Conservation (phyloP, 2,329 filamentous ascomycete species). For the Shiraia sp. region DNA sequence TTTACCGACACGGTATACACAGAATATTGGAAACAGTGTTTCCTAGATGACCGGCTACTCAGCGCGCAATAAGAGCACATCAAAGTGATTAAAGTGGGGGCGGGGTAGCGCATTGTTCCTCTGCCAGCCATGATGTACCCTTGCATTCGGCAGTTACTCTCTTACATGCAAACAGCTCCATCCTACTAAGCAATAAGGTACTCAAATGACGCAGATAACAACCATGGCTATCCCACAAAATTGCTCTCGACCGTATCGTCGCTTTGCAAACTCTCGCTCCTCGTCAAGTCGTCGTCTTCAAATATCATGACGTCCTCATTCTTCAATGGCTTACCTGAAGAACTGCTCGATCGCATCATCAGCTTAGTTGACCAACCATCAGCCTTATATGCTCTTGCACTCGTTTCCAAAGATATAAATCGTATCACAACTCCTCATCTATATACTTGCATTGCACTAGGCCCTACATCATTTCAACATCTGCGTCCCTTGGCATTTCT, state of each 20-base stretch:
- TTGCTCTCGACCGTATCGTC: no score
- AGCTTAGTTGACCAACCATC: not conserved
- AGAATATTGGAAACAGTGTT: not conserved
- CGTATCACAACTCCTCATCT: conserved; percentile 17
- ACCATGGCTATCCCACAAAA: no score
- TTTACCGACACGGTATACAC: not conserved
- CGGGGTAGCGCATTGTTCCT: not conserved
- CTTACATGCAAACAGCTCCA: not conserved
- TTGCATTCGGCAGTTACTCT: conserved; percentile 4
- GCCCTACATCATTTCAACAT: conserved; percentile 6
- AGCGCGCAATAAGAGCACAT: not conserved
- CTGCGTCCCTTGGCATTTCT: conserved; percentile 15
- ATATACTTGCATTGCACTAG: conserved; percentile 15
- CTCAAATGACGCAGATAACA: not conserved
- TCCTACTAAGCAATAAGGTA: not conserved
- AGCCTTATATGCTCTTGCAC: conserved; percentile 8
- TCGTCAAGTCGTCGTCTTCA: no score
- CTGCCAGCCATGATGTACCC: conserved; percentile 1
- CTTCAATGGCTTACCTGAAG: conserved; percentile 13
- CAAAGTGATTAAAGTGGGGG: conserved; percentile 1
- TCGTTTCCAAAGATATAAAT: conserved; percentile 14
- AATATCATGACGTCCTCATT: conserved; percentile 2
- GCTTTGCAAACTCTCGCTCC: no score
- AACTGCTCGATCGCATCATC: conserved; percentile 16
- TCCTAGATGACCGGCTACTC: no score